A percentile compares a stretch with the other conserved stretches of the same genome.
Evolutionary conservation across 441 rosid genomes (phyloP).

Genomic region (Oxalis stricta): DNA sequence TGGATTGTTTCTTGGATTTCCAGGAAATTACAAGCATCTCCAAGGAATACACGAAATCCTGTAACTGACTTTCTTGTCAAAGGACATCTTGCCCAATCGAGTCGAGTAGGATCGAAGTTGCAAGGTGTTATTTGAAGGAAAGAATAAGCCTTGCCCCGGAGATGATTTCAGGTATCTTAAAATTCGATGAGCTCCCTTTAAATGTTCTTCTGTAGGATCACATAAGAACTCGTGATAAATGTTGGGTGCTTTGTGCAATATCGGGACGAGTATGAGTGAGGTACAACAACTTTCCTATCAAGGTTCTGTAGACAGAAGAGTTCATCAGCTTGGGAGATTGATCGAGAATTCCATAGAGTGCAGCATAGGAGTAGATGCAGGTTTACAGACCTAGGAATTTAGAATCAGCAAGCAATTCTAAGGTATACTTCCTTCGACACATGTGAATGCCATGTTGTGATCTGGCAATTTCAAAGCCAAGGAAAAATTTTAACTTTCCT

Average conservation of each 20-base stretch:
- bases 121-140: too few relatives aligned
- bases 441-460: neutral
- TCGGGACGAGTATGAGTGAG: neutral
- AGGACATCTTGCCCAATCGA: too few relatives aligned
- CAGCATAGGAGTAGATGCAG: neutral
- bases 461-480: neutral
- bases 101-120: too few relatives aligned
- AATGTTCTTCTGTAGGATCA: neutral
- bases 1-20: too few relatives aligned
- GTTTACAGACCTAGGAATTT: neutral
- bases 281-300: constrained; percentile 2
- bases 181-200: neutral
- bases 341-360: too few relatives aligned
- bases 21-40: too few relatives aligned
- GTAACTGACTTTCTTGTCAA: too few relatives aligned
- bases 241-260: neutral
- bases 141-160: neutral
- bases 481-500: neutral
- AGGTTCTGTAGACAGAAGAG: too few relatives aligned
- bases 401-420: neutral
- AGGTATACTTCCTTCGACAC: neutral
- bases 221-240: neutral
- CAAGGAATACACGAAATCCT: too few relatives aligned
- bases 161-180: neutral
- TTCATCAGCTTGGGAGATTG: too few relatives aligned